Percentiles rank a stretch among this genome's conserved stretches.
phyloP scores from a whole-genome alignment of 768 basidiomycete species.

The Tephrocybe sp. region DNA sequence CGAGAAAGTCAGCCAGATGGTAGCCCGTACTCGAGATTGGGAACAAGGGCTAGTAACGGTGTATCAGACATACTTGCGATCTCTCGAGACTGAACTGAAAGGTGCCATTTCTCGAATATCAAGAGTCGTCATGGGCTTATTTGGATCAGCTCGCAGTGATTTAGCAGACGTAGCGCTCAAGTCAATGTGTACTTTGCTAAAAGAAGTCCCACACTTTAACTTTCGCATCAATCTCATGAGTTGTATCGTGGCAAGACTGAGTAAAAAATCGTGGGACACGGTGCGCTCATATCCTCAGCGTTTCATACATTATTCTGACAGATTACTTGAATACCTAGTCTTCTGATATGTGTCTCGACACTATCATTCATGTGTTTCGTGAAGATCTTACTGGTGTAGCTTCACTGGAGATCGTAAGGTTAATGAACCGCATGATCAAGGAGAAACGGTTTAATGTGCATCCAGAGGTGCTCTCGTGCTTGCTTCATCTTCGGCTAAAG shows the following conservation, averaged over 20 bases:
- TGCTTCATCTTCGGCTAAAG: slow-evolving; percentile 82
- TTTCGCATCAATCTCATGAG: slow-evolving; percentile 92
- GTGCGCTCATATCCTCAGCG: slow-evolving; percentile 49
- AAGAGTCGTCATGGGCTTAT: slow-evolving; percentile 5
- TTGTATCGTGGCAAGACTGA: slow-evolving; percentile 77
- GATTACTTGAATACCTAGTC: slow-evolving; percentile 43
- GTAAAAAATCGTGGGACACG: slow-evolving; percentile 85
- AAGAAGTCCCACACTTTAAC: slow-evolving; percentile 92
- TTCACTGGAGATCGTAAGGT: slow-evolving; percentile 85
- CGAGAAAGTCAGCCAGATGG: slow-evolving; percentile 93
- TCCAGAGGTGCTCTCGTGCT: slow-evolving; percentile 81
- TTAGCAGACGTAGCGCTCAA: slow-evolving; percentile 69
- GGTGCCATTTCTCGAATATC: slow-evolving; percentile 39
- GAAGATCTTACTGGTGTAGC: slow-evolving; percentile 76
- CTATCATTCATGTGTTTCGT: slow-evolving; percentile 79
- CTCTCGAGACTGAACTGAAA: slow-evolving; percentile 85
- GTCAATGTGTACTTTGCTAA: slow-evolving; percentile 84
- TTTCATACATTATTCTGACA: no score
- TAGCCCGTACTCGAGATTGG: slow-evolving; percentile 86
- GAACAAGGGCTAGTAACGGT: slow-evolving; percentile 88
- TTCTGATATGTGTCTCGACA: slow-evolving; percentile 80
- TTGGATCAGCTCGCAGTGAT: slow-evolving; percentile 54
- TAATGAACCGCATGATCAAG: slow-evolving; percentile 94
- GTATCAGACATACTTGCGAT: slow-evolving; percentile 87
- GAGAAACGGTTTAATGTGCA: slow-evolving; percentile 88